phyloP scores from a whole-genome alignment of 805 yeast species.

The Wickerhamiella occidentalis region DNA sequence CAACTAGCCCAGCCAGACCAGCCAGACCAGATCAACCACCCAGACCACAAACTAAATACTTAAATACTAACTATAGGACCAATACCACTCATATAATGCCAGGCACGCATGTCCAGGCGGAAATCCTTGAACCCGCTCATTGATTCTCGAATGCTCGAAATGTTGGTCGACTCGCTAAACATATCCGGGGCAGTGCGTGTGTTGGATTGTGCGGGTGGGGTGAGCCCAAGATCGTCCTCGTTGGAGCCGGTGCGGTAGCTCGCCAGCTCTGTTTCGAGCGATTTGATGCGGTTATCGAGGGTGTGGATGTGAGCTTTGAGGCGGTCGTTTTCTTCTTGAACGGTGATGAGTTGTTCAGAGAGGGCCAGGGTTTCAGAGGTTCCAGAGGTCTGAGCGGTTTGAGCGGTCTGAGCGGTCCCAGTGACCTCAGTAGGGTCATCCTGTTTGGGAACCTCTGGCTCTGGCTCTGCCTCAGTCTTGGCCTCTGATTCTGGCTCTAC shows the following conservation, averaged over 20 bases:
- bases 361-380: not conserved
- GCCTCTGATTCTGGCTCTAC: not conserved
- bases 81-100: constrained; percentile 51
- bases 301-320: constrained; percentile 26
- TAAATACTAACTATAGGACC: constrained; percentile 44
- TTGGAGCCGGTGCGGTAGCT: constrained; percentile 12
- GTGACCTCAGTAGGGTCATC: no score
- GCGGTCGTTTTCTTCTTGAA: constrained; percentile 29
- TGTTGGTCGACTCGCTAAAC: constrained; percentile 41
- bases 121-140: constrained; percentile 68
- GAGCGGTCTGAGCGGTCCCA: no score
- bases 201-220: constrained; percentile 13
- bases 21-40: no score
- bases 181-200: constrained; percentile 27
- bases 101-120: constrained; percentile 74
- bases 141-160: constrained; percentile 34
- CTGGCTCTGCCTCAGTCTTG: no score
- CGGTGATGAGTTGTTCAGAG: constrained; percentile 15
- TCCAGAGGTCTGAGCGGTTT: no score
- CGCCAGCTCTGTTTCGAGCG: constrained; percentile 21
- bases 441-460: not conserved
- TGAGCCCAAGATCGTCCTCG: constrained; percentile 21
- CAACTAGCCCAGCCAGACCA: no score
- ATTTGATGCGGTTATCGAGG: constrained; percentile 30
- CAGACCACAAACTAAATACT: no score